These are phyloP conservation scores for Ogataea siamensis DNA, from an alignment of 805 yeast genomes.

Conservation along the genomic window DNA sequence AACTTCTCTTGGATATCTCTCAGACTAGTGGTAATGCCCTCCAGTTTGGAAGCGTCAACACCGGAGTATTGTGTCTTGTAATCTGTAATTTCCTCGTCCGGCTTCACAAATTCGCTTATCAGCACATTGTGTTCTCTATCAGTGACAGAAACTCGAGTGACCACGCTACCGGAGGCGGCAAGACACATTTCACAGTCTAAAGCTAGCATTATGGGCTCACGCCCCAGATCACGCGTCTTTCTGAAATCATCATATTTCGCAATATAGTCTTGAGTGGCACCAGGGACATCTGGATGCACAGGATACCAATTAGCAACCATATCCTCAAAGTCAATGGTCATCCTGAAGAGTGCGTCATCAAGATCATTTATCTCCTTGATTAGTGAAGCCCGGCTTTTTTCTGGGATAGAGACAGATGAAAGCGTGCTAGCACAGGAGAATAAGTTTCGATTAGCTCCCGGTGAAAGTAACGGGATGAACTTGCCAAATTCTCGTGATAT, in stretches of 20 bases:
- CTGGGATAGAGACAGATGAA: slow-evolving; percentile 57
- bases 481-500: slow-evolving; percentile 40
- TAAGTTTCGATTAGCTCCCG: slow-evolving; percentile 61
- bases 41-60: slow-evolving; percentile 67
- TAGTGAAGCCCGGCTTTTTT: slow-evolving; percentile 47
- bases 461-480: slow-evolving; percentile 52
- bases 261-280: slow-evolving; percentile 21
- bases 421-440: slow-evolving; percentile 52
- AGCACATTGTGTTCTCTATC: slow-evolving; percentile 60
- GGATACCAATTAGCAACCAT: slow-evolving; percentile 52
- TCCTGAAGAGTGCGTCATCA: slow-evolving; percentile 48
- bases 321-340: slow-evolving; percentile 50
- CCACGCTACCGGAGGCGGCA: slow-evolving; percentile 56
- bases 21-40: slow-evolving; percentile 60
- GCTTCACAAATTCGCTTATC: slow-evolving; percentile 75
- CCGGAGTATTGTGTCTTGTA: slow-evolving; percentile 87
- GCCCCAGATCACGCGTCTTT: slow-evolving; percentile 51
- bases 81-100: slow-evolving; percentile 69
- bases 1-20: slow-evolving; percentile 65
- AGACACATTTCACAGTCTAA: slow-evolving; percentile 94
- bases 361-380: slow-evolving; percentile 33
- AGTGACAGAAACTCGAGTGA: slow-evolving; percentile 76
- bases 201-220: slow-evolving; percentile 67
- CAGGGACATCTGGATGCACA: slow-evolving; percentile 44
- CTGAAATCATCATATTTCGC: slow-evolving; percentile 44